These are phyloP conservation scores for Coemansia sp. DNA, from an alignment of 192 early-diverging fungal genomes.

Conservation along the genomic window DNA sequence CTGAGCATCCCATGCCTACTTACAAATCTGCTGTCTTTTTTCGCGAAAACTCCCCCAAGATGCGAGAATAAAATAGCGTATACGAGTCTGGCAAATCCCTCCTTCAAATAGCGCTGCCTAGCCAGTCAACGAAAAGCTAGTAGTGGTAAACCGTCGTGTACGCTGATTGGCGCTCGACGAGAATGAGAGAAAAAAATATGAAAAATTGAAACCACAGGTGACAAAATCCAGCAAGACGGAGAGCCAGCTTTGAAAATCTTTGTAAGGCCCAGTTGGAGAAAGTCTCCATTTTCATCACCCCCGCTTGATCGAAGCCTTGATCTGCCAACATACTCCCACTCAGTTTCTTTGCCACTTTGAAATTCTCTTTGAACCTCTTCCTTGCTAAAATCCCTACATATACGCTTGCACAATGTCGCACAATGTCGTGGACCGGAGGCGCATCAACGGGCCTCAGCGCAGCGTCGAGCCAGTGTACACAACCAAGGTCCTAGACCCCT, in stretches of 20 bases:
- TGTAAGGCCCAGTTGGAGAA: neutral
- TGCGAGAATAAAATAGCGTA: neutral
- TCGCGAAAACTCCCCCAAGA: neutral
- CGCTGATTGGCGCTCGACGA: neutral
- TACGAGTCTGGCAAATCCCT: neutral
- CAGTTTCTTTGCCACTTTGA: neutral
- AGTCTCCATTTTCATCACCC: neutral
- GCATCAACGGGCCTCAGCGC: slow-evolving; percentile 47
- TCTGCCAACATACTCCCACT: neutral
- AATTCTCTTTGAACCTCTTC: neutral
- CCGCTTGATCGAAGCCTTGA: no score
- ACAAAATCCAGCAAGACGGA: neutral
- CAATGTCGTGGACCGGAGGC: slow-evolving; percentile 40
- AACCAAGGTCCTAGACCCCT: slow-evolving; percentile 5
- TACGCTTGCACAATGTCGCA: slow-evolving; percentile 23
- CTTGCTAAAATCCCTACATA: neutral
- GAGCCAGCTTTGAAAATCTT: neutral
- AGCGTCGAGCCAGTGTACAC: slow-evolving; percentile 50
- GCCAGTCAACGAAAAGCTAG: neutral
- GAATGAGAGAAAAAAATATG: neutral
- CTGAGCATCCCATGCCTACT: neutral
- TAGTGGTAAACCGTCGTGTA: neutral
- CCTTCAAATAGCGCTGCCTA: neutral
- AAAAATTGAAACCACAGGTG: slow-evolving; percentile 8
- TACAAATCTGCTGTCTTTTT: slow-evolving; percentile 8